Percentiles rank a stretch among this genome's conserved stretches.
Conservation (phyloP, 768 basidiomycete genomes). For the Daedaleopsis sinensis region DNA sequence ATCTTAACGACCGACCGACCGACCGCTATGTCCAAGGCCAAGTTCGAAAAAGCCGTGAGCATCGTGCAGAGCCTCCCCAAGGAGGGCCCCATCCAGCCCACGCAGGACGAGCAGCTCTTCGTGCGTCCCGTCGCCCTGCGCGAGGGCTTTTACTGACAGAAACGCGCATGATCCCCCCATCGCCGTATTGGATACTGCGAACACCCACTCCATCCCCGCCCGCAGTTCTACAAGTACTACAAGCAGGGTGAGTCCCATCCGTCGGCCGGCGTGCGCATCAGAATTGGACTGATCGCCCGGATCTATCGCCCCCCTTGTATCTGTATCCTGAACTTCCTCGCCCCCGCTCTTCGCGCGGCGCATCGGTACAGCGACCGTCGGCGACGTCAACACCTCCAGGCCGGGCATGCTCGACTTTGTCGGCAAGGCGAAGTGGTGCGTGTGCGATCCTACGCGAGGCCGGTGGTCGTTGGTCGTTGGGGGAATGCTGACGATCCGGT, state of each 20-base stretch:
- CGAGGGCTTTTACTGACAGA: not conserved
- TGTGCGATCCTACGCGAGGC: too few relatives aligned
- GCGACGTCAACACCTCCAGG: slow-evolving; percentile 64
- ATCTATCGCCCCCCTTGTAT: not conserved
- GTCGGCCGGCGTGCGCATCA: slow-evolving; percentile 1
- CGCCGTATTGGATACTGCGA: not conserved
- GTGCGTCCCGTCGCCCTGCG: slow-evolving; percentile 49
- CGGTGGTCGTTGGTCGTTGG: not conserved
- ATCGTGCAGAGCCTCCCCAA: slow-evolving; percentile 74
- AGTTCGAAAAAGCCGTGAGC: slow-evolving; percentile 76
- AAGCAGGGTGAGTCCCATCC: slow-evolving; percentile 73
- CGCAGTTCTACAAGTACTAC: slow-evolving; percentile 90
- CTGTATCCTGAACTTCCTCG: too few relatives aligned
- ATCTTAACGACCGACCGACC: slow-evolving; percentile 7
- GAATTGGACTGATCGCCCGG: not conserved
- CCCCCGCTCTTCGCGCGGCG: not conserved
- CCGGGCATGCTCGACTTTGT: slow-evolving; percentile 85
- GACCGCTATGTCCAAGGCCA: slow-evolving; percentile 59
- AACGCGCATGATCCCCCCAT: not conserved
- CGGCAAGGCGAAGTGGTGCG: slow-evolving; percentile 90
- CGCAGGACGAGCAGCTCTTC: slow-evolving; percentile 72
- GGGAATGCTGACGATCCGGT: not conserved
- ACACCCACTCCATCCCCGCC: slow-evolving; percentile 3
- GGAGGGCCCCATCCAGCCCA: slow-evolving; percentile 79
- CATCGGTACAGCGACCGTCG: slow-evolving; percentile 70